Base-by-base conservation (phyloP, 2,329 filamentous ascomycete species). In the Xylariaceae sp. region DNA sequence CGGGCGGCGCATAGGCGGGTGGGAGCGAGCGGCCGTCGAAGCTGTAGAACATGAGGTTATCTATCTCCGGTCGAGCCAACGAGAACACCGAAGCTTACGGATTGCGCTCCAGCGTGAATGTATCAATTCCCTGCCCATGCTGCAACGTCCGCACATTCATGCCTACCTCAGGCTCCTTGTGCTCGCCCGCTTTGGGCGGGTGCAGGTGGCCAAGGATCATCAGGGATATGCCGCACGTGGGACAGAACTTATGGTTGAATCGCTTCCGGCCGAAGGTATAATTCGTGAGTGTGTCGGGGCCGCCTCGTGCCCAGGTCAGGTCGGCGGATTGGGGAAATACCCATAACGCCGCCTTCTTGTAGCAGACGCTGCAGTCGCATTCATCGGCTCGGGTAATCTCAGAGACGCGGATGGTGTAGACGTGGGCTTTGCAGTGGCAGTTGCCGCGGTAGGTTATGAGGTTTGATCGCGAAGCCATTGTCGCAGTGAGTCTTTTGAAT, bases 351-450 rank as follows among this genome's bases (percentile, higher is more conserved):
- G 15, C 33, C 13, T 35, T 35, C 33, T 35, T 35, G 17, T 18
- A 35, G 33, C 33, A 35, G n/a, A 83, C 76, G 62, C 79, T 84
- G 65, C 85, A 87, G 60, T 82, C 80, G 64, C 83, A 84, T 53
- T 75, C 68, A 6, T 63, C 57, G 9, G 70, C 71, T 3, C 67
- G 60, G 51, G 74, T 77, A 44, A 85, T 69, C 55, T 83, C 76
- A 19, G 79, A 76, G 13, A 79, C 29, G 3, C 63, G 55, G 38
- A 66, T 51, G 52, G 72, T 71, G 53, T 71, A 79, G 45, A 75
- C 63, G 49, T 74, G 75, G 35, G 66, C 64, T 15, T 64, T 70
- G 57, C 76, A 79, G 56, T 78, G 75, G 63, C 75, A 79, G 57
- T 72, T 78, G 55, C 73, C 75, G 16, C 74, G 64, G 56, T 79